Evolutionary conservation across 78 protist genomes (phyloP).

Genomic region (Dictyostelium intermedium): DNA sequence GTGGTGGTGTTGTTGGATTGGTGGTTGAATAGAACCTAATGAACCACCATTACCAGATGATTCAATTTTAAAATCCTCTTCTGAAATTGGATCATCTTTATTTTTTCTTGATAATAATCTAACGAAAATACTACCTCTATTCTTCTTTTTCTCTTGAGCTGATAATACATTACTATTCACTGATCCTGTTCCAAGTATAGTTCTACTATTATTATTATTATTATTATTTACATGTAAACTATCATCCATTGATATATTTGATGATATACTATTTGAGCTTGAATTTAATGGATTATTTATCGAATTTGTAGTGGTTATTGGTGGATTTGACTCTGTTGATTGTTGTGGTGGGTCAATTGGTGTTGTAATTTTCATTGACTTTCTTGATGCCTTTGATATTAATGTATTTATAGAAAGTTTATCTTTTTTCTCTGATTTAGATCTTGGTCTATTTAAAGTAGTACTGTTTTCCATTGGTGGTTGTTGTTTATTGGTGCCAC

Average conservation of each 20-base stretch:
- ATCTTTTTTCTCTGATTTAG: slow-evolving; percentile 37
- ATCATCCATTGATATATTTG: background rate
- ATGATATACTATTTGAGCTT: slow-evolving; percentile 2
- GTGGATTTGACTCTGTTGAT: background rate
- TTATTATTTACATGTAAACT: background rate
- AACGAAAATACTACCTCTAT: slow-evolving; percentile 51
- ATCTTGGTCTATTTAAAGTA: background rate
- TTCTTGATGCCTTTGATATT: slow-evolving; percentile 8
- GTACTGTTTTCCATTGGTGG: background rate
- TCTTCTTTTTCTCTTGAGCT: slow-evolving; percentile 32
- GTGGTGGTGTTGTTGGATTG: background rate
- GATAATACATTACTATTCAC: background rate
- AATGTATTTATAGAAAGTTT: slow-evolving; percentile 7
- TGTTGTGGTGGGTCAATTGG: background rate
- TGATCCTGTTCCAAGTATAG: background rate
- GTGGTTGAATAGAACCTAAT: background rate
- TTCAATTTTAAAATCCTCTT: slow-evolving; percentile 51
- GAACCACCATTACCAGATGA: slow-evolving; percentile 4
- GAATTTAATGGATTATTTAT: background rate
- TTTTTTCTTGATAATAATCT: slow-evolving; percentile 30
- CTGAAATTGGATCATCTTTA: slow-evolving; percentile 6
- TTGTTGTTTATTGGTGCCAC: background rate
- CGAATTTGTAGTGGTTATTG: background rate
- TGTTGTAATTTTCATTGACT: background rate
- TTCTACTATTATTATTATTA: background rate